Conservation (phyloP, 805 yeast genomes). For the Candida vaughaniae region DNA sequence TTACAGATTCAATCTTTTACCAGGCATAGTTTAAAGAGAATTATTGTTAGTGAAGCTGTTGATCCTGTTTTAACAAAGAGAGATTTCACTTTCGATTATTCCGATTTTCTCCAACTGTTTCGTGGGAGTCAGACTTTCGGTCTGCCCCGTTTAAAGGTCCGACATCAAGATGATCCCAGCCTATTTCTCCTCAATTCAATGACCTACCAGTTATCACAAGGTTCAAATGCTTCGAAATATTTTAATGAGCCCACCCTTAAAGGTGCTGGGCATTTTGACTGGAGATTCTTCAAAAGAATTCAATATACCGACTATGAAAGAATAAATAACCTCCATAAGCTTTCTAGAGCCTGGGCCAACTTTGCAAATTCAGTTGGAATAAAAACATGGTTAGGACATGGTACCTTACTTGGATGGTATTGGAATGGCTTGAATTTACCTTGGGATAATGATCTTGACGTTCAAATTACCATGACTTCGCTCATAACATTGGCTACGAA, state of each 20-base stretch:
- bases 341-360: slow-evolving; percentile 51
- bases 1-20: no score
- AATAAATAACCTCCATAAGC: slow-evolving; percentile 42
- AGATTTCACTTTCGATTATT: no score
- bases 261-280: slow-evolving; percentile 30
- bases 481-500: slow-evolving; percentile 42
- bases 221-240: slow-evolving; percentile 26
- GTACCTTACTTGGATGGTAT: slow-evolving; percentile 58
- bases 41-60: no score
- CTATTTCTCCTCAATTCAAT: slow-evolving; percentile 1
- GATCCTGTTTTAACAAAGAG: no score
- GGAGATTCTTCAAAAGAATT: slow-evolving; percentile 34
- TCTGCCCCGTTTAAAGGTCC: no score
- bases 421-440: slow-evolving; percentile 62
- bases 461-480: slow-evolving; percentile 53
- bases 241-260: slow-evolving; percentile 13
- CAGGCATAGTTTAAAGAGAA: no score
- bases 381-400: slow-evolving; percentile 63
- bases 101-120: no score
- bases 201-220: slow-evolving; percentile 1
- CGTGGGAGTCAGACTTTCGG: no score
- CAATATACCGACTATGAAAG: slow-evolving; percentile 31
- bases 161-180: no score
- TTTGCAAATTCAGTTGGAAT: slow-evolving; percentile 45
- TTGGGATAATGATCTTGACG: slow-evolving; percentile 66